Base-by-base conservation (phyloP, 23 red algal species). In the Gracilaria caudata region DNA sequence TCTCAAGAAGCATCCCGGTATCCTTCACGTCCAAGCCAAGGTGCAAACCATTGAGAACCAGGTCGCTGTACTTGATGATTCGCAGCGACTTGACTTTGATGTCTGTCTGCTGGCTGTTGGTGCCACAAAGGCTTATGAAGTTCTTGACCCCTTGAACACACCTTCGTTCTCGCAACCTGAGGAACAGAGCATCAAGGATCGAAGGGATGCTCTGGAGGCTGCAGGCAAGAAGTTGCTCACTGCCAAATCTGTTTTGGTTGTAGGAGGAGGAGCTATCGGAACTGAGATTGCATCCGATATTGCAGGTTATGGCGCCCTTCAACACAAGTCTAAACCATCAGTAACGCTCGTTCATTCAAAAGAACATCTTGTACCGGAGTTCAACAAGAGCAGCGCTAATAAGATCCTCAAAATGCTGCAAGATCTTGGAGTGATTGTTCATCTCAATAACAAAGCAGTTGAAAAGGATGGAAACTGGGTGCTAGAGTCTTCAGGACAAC, bases 201-300 rank as follows among this genome's bases (percentile, higher is more conserved):
- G 85, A 64, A n/a, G 70, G 61, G 72, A 47, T 44, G 73, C 46
- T 12, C 30, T 78, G 28, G 85, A 43, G 23, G 71, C 53, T 21
- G 30, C 51, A 38, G 85, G 85, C 11, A 79, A 45, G 23, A 23
- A 37, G 8, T 61, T 89, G 72, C 24, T 65, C 17, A 28, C 34
- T 26, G 85, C 68, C 7, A 44, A 34, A 7, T 53, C 47, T 7
- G 72, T 89, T 11, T 21, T 89, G 11, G 43, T 89, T 7, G 56
- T 89, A 11, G 85, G 85, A n/a, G 85, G 85, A 7, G 85, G 85
- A 30, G 72, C 85, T n/a, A 77, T 89, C 19, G 85, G 85, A 56
- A 66, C 85, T 20, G 85, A 89, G 38, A 35, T 89, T 58, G 85
- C 85, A 4, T 70, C 63, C 3, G 85, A 89, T 66, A 51, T 89